These are phyloP conservation scores for Trichoderma polysporum DNA, from an alignment of 2,329 filamentous ascomycete genomes.

Conservation along the genomic window DNA sequence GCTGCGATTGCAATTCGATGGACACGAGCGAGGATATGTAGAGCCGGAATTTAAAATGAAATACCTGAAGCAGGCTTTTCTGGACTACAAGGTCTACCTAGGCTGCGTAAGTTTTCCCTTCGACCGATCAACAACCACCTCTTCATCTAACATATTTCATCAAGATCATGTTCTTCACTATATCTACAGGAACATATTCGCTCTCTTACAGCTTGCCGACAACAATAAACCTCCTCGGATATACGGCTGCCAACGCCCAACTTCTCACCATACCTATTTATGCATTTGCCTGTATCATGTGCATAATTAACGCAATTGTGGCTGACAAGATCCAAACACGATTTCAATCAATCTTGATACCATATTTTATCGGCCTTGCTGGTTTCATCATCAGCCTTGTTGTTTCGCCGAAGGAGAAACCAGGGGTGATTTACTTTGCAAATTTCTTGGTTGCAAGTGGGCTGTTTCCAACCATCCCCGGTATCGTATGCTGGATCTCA, in stretches of 20 bases:
- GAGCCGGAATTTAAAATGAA: no score
- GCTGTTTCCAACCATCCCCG: conserved; percentile 63
- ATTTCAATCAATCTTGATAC: conserved; percentile 56
- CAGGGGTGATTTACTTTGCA: no score
- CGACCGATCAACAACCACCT: no score
- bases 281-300: conserved; percentile 62
- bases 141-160: conserved; percentile 4
- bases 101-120: conserved; percentile 54
- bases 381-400: conserved; percentile 53
- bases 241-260: conserved; percentile 57
- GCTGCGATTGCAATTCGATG: no score
- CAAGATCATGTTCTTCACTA: conserved; percentile 52
- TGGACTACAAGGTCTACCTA: conserved; percentile 61
- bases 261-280: conserved; percentile 62
- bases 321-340: conserved; percentile 56
- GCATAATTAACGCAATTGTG: conserved; percentile 52
- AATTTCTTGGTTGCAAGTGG: no score
- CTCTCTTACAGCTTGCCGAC: conserved; percentile 62
- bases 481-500: conserved; percentile 74
- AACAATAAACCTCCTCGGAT: conserved; percentile 61
- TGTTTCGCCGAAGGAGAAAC: no score
- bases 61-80: no score
- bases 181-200: no score
- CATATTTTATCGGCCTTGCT: conserved; percentile 50
- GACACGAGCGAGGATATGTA: no score